phyloP scores from a whole-genome alignment of 192 early-diverging fungal genomes.

The Linnemannia elongata region DNA sequence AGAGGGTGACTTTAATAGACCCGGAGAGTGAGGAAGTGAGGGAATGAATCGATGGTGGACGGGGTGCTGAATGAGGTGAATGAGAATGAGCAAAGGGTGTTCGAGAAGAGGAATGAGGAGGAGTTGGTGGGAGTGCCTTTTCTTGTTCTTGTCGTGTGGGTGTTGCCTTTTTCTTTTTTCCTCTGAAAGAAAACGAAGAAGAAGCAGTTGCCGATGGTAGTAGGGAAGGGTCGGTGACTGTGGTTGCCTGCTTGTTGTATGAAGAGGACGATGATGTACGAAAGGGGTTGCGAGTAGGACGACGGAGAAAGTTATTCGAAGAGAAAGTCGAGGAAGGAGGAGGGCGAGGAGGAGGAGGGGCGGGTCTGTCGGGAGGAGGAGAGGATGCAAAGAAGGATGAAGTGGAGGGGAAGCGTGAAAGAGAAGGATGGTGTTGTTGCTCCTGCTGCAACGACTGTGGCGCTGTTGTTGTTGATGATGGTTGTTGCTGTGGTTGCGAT shows the following conservation, averaged over 20 bases:
- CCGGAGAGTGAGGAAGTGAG: not conserved
- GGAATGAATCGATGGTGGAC: not conserved
- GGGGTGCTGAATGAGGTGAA: conserved; percentile 1
- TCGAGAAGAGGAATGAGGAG: conserved; percentile 1
- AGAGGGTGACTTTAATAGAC: not conserved
- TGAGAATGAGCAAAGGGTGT: conserved; percentile 12
- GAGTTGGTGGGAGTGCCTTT: not conserved
- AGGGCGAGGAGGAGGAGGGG: conserved; percentile 38
- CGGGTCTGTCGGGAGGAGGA: conserved; percentile 32
- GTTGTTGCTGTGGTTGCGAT: no score
- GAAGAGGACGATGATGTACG: conserved; percentile 7
- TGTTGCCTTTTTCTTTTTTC: not conserved
- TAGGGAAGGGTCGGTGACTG: not conserved
- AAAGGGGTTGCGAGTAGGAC: not conserved
- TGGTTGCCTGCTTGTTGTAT: not conserved
- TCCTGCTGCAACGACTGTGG: not conserved
- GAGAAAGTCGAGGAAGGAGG: not conserved
- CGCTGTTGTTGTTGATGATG: no score
- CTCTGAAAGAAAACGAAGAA: not conserved
- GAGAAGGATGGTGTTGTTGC: not conserved
- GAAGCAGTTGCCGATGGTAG: not conserved
- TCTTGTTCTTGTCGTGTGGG: not conserved
- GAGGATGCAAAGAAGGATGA: conserved; percentile 28
- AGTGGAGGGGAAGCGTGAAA: not conserved
- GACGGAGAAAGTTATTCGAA: not conserved